Evolutionary conservation across 2,329 filamentous ascomycete genomes (phyloP), one percentile per base, ranked within the genome.

Genomic region (Byssochlamys sp.): DNA sequence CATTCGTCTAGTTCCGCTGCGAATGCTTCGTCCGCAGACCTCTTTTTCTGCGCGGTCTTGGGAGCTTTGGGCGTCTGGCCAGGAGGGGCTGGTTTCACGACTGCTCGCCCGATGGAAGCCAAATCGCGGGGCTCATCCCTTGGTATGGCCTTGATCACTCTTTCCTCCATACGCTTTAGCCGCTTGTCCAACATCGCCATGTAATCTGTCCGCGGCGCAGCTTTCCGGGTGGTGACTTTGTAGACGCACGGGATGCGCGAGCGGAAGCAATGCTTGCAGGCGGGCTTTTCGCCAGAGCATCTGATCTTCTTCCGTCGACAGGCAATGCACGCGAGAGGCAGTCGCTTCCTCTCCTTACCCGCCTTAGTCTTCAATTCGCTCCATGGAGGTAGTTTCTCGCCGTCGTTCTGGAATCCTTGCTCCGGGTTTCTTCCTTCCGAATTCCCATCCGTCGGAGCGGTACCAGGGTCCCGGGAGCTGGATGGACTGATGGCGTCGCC

Each of bases 151-250:
- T 96, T 96, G 75, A 97, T 95, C 61, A 97, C 94, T 57, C 92
- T 87, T 67, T 97, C 92, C 73, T 99, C 94, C 94, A 97, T 97
- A 58, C 92, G 82, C 78, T 95, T 96, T 63, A 97, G 74, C 55
- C 94, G 84, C 75, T 96, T 96, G 75, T 97, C 94, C 66, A 97
- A 77, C 91, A 97, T 97, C 49, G 91, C 91, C 94, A 97, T 97
- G 73, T 97, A 97, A 73, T 97, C 94, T 19, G 94, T 97, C 55
- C 94, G 83, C 2, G 94, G 94, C 2, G 91, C 91, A 1, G 92
- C 91, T 73, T 97, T 97, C 59, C 94, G 83, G 3, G 91, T 91
- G 0, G 91, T 97, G 59, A 96, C 90, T 69, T 97, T 97, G 80
- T 97, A 99, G 3, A 97, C 91, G 71, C 94, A 99, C 1, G 92